Base-by-base conservation (phyloP, 2,329 filamentous ascomycete species). In the Fusarium scirpi region DNA sequence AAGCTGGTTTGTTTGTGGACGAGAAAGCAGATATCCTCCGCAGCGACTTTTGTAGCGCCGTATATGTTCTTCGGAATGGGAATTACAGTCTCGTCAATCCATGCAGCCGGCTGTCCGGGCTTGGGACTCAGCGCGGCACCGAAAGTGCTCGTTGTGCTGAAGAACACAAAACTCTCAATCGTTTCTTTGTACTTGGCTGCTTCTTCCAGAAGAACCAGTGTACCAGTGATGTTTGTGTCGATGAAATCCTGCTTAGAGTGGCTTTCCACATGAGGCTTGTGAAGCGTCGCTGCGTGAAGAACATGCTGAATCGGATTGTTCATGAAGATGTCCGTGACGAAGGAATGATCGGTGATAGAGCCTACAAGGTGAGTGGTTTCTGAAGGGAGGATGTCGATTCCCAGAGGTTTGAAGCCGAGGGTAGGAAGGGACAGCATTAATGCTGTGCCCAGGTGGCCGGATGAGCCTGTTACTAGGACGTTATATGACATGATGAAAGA, bases 21-120 rank as follows among this genome's bases (percentile, higher is more conserved):
- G 8, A 86, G 78, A 15, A 74, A 76, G 69, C 83, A 85, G 30
- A 86, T 61, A 53, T 85, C 83, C 65, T 86, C 84, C 7, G 84
- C 84, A 3, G 83, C 82, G 18, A 80, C 76, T 52, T 86, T 86
- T 20, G 84, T 86, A 6, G 80, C 78, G 57, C 84, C 84, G 67
- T 85, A 85, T 46, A 85, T 83, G 72, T 85, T 85, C 63, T 85
- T 85, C 3, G 83, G 82, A 22, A 77, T 67, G 1, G 82, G 80
- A 0, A 76, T 74, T 10, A 84, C 80, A 0, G 64, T 40, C 69
- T 85, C 83, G 69, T 81, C 76, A 65, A 85, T 85, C 82, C 82
- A 84, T 2, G 77, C 81, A 0, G 83, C 82, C 2, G 82, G 81
- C 0, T 63, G 52, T 3, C 81, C 81, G 0, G 75, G 76, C 3